Evolutionary conservation across 2,329 filamentous ascomycete species (phyloP).

Genomic region (Exophiala sideris): DNA sequence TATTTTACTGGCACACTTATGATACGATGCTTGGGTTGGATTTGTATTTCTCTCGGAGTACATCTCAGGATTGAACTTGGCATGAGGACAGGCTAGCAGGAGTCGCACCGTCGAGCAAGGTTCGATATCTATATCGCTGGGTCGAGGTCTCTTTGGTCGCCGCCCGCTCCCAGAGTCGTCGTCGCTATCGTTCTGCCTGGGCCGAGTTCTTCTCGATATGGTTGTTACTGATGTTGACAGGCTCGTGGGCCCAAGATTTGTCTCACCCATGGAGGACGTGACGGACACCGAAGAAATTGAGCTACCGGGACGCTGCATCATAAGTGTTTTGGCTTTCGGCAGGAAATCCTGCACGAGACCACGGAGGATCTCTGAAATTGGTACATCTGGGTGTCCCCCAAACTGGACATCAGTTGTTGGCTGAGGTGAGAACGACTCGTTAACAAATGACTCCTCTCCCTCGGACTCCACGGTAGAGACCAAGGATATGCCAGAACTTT

Average conservation of each 20-base stretch:
- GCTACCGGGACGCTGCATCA: not conserved
- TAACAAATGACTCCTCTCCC: not conserved
- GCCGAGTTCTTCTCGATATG: not conserved
- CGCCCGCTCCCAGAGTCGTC: not conserved
- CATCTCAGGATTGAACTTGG: constrained; percentile 14
- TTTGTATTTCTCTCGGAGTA: constrained; percentile 14
- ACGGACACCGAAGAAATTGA: not conserved
- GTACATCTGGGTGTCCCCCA: not conserved
- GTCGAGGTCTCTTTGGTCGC: not conserved
- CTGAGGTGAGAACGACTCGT: not conserved
- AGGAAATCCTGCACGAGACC: not conserved
- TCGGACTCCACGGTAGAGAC: not conserved
- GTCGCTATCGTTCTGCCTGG: not conserved
- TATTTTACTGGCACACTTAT: constrained; percentile 6
- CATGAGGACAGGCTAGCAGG: constrained; percentile 34
- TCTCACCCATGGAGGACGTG: not conserved
- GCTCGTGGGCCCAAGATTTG: not conserved
- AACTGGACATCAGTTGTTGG: not conserved
- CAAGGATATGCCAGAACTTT: not conserved
- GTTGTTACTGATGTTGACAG: not conserved
- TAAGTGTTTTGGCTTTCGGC: not conserved
- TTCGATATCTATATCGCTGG: not conserved
- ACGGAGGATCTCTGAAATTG: not conserved
- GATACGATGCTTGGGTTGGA: constrained; percentile 5
- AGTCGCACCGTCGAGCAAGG: constrained; percentile 14